These are phyloP conservation scores for Spergularia azorica DNA, from an alignment of 179 eudicot species.

Conservation along the genomic window DNA sequence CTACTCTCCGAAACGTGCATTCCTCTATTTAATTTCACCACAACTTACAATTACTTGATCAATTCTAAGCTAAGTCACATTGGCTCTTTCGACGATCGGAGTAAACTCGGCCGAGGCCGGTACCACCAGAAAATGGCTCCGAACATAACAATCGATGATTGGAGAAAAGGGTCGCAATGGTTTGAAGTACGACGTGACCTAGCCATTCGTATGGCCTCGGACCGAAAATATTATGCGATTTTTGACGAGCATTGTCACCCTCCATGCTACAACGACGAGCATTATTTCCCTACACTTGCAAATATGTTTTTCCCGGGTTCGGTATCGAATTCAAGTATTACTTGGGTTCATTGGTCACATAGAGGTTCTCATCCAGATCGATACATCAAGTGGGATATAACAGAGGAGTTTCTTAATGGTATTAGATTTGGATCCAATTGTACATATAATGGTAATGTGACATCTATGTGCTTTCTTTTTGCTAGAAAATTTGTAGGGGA, in stretches of 20 bases:
- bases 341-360: constrained; percentile 64
- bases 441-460: constrained; percentile 41
- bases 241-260: constrained; percentile 45
- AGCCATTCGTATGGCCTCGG: constrained; percentile 44
- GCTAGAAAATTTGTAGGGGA: constrained; percentile 59
- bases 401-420: constrained; percentile 40
- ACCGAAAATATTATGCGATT: constrained; percentile 40
- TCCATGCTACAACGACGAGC: constrained; percentile 67
- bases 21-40: constrained; percentile 71
- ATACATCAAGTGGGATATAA: constrained; percentile 39
- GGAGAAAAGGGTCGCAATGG: constrained; percentile 88
- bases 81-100: constrained; percentile 41
- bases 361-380: constrained; percentile 55
- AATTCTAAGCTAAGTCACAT: constrained; percentile 46
- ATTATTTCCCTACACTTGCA: constrained; percentile 60
- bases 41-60: constrained; percentile 50
- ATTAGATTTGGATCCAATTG: constrained; percentile 41
- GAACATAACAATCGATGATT: constrained; percentile 39
- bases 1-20: constrained; percentile 78
- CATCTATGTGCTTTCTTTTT: constrained; percentile 51
- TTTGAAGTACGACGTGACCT: constrained; percentile 53
- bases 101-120: constrained; percentile 52
- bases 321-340: constrained; percentile 43
- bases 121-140: constrained; percentile 63
- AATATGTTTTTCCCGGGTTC: constrained; percentile 30